Conservation (phyloP, 192 early-diverging fungal genomes). For the Backusella mclennaniae region DNA sequence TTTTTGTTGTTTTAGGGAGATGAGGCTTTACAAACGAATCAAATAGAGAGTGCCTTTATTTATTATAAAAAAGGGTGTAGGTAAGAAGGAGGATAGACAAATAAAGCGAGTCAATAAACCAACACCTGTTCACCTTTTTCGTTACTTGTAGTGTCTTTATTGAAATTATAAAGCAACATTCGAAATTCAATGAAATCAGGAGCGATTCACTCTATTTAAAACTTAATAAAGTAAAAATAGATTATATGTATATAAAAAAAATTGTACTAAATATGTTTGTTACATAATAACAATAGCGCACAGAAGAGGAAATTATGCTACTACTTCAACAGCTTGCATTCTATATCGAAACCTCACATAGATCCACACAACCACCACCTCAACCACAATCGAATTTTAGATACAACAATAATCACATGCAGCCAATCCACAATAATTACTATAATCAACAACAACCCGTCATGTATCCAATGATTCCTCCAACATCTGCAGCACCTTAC, state of each 20-base stretch:
- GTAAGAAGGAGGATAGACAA: constrained; percentile 2
- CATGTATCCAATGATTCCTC: neutral
- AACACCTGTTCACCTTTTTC: neutral
- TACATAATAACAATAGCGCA: neutral
- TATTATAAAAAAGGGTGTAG: constrained; percentile 33
- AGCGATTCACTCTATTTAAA: constrained; percentile 9
- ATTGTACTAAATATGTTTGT: neutral
- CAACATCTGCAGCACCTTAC: neutral
- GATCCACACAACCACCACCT: neutral
- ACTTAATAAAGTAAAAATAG: constrained; percentile 40
- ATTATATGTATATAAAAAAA: neutral
- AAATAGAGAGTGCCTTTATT: constrained; percentile 38
- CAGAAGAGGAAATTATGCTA: neutral
- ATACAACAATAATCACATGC: neutral
- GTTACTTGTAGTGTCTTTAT: constrained; percentile 41
- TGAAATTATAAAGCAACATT: constrained; percentile 42
- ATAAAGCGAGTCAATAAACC: neutral
- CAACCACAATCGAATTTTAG: neutral
- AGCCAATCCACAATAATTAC: neutral
- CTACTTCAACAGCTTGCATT: constrained; percentile 16
- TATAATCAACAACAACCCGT: neutral
- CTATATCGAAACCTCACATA: neutral
- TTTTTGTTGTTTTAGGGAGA: constrained; percentile 25
- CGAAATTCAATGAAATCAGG: constrained; percentile 41
- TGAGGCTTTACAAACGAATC: neutral